Base-by-base conservation (phyloP, 2,329 filamentous ascomycete genomes). In the Xylariaceae sp. region DNA sequence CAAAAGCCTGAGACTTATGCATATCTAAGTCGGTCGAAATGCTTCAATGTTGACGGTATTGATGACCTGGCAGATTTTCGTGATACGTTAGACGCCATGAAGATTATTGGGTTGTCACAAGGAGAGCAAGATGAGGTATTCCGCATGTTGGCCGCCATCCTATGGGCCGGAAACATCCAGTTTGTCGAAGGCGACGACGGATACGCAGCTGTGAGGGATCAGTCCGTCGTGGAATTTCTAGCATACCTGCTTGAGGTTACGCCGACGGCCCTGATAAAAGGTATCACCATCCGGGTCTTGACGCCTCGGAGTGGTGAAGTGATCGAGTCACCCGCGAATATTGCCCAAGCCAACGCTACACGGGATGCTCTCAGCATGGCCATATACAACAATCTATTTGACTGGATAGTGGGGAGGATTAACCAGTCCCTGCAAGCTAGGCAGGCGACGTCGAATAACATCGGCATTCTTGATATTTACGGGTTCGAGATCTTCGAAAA, bases 401-500 rank as follows among this genome's bases (percentile, higher is more conserved):
- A 99, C 72, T 99, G 94, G 94, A 97, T 99, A 61, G 92, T 97
- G 18, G 83, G 87, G 65, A 87, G 94, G 62, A 86, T 97, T 62
- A 97, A 97, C 72, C 82, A 86, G 61, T 96, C 92, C 4, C 74
- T 97, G 56, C 86, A 89, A 70, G 88, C 92, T 18, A 83, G 85
- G 58, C 87, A 89, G 46, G 74, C 83, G 0, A 81, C 92, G 3
- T 76, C 83, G 40, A 94, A 96, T 70, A 89, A 89, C 2, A 94
- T 99, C 62, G 94, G 94, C 68, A 97, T 99, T 68, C 80, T 99
- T 62, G 94, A 99, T 79, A 99, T 99, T 63, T 99, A 99, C 70
- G 94, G 94, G 2, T 99, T 99, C 67, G 94, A 99, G 70, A 99
- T 99, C 63, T 99, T 99, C 63, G 94, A 99, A 70, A 94, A 92